Percentiles rank a stretch among this genome's conserved stretches.
Conservation (phyloP, 2,329 filamentous ascomycete genomes). For the Curvularia verruculosa region DNA sequence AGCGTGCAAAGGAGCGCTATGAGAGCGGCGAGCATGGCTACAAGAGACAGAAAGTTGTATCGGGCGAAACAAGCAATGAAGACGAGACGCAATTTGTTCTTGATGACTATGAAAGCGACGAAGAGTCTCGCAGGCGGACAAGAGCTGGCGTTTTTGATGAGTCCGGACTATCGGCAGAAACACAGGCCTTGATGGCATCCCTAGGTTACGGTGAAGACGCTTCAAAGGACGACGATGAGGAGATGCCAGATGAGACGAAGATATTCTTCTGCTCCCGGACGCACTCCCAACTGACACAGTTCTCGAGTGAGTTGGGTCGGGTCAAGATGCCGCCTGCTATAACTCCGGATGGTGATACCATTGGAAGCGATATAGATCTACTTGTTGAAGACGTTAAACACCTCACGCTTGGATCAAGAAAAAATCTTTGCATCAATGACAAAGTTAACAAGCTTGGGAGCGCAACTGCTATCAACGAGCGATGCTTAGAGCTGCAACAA, state of each 20-base stretch:
- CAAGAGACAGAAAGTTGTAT: slow-evolving; percentile 51
- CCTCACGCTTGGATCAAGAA: slow-evolving; percentile 81
- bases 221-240: slow-evolving; percentile 54
- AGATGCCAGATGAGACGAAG: slow-evolving; percentile 71
- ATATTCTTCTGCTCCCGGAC: slow-evolving; percentile 93
- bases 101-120: slow-evolving; percentile 73
- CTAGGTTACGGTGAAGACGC: slow-evolving; percentile 46
- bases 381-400: slow-evolving; percentile 73
- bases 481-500: slow-evolving; percentile 88
- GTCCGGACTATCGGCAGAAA: slow-evolving; percentile 72
- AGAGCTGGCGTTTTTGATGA: slow-evolving; percentile 35
- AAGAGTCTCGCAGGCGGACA: slow-evolving; percentile 50
- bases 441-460: slow-evolving; percentile 73
- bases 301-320: slow-evolving; percentile 79
- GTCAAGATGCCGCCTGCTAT: slow-evolving; percentile 78
- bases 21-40: slow-evolving; percentile 54
- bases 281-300: slow-evolving; percentile 89
- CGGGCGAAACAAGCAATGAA: slow-evolving; percentile 15
- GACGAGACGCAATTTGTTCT: slow-evolving; percentile 75
- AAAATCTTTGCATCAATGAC: slow-evolving; percentile 88
- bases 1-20: slow-evolving; percentile 62
- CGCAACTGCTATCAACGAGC: slow-evolving; percentile 87
- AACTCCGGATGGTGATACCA: slow-evolving; percentile 27
- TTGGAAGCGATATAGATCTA: slow-evolving; percentile 24
- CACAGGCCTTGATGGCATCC: slow-evolving; percentile 73